Evolutionary conservation across 768 basidiomycete species (phyloP).

Genomic region (Auricularia sp.): DNA sequence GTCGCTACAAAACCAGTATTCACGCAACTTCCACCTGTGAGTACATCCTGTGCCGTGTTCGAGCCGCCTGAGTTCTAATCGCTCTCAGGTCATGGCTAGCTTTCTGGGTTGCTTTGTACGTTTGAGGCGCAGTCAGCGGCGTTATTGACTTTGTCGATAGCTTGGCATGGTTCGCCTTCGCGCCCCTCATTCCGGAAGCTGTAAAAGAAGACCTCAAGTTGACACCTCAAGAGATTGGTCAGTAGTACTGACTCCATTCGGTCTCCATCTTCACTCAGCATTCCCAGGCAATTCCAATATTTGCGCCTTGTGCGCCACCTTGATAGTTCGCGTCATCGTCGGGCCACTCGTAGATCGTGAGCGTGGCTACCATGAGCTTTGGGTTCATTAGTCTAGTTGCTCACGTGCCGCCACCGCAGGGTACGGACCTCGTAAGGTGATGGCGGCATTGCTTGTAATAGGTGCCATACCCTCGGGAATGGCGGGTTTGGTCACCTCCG

Average conservation of each 20-base stretch:
- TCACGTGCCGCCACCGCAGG: constrained; percentile 8
- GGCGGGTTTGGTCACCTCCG: constrained; percentile 38
- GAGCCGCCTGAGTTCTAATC: not conserved
- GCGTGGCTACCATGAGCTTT: constrained; percentile 3
- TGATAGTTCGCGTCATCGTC: constrained; percentile 34
- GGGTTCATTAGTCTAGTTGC: not conserved
- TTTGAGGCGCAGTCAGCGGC: not conserved
- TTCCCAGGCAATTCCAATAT: constrained; percentile 38
- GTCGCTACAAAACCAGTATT: constrained; percentile 36
- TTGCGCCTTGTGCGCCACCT: constrained; percentile 35
- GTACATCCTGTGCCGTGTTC: constrained; percentile 10
- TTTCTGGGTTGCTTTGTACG: constrained; percentile 41
- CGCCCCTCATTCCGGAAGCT: constrained; percentile 47
- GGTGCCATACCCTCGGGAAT: constrained; percentile 52
- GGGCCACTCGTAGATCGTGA: constrained; percentile 41
- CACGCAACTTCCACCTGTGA: constrained; percentile 41
- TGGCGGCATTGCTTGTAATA: constrained; percentile 41
- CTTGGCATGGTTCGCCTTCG: constrained; percentile 47
- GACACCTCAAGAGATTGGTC: constrained; percentile 34
- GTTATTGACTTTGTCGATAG: constrained; percentile 8
- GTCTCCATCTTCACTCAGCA: not conserved
- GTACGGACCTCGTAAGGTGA: constrained; percentile 43
- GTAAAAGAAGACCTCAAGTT: constrained; percentile 44
- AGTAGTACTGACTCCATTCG: constrained; percentile 10
- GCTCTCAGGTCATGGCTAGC: constrained; percentile 25